Evolutionary conservation across 345 rosid genomes (phyloP), one percentile per base, ranked within the genome.

Genomic region (Acer saccharum): DNA sequence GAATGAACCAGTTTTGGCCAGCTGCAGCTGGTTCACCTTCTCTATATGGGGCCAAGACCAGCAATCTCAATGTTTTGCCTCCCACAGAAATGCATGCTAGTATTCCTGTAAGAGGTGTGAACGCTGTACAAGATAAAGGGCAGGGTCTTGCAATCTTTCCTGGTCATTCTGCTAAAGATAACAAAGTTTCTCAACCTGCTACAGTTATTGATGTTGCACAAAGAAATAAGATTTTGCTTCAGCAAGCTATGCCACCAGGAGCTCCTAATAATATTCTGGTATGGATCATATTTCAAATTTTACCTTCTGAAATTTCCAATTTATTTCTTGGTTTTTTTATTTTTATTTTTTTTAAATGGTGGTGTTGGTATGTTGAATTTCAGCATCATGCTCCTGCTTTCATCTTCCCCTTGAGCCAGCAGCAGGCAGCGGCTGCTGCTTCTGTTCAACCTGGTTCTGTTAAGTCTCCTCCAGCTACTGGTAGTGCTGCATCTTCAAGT

Each of bases 1-100:
- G 91, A 85, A 89, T 97, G 84, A 94, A 91, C 87, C 89, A 92
- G 27, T 97, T 88, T 88, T 97, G 99, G 99, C 89, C 97, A 1
- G 88, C 98, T 0, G 90, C 95, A 9, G 88, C 96, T 1, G 90
- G 92, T 43, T 89, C 99, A 46, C 89, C 92, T 70, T 88, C 98
- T 68, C 82, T 87, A 4, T 90, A 89, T 75, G 98, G 98, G 75
- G 83, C 89, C 21, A 97, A 97, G 86, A 78, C 97, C 61, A 80
- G 90, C 82, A 90, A 89, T 89, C 87, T 92, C 58, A 93, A 89
- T 86, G 86, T 87, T 69, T 78, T 89, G 78, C 90, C 98, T n/a
- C 78, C 98, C 17, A 35, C 98, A 18, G 99, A 97, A 72, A 77
- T 89, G 80, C 92, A 88, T 75, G 89, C 88, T 70, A 88, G 29